Evolutionary conservation across 2,329 filamentous ascomycete genomes (phyloP), one percentile per base, ranked within the genome.

Genomic region (Lojkania enalia): DNA sequence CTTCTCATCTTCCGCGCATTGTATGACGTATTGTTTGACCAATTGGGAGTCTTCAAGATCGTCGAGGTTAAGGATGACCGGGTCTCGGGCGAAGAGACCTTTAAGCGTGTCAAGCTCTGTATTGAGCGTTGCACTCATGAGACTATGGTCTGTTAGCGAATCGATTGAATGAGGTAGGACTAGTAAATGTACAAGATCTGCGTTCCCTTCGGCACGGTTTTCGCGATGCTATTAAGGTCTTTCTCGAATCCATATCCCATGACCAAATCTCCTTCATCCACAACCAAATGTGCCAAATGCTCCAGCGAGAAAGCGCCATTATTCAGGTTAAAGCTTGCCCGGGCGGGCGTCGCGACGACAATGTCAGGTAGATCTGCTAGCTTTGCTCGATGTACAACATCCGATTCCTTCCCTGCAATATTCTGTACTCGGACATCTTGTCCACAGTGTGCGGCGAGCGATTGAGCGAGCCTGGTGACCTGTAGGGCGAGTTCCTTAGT

Each of bases 1-100:
- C 66, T 99, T 99, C 61, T 97, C 94, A 55, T 97, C 92, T 71
- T 99, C 94, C n/a, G 83, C 89, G 57, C 90, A 95, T 79, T 85
- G 90, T 54, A 96, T 87, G 20, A 91, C 84, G 63, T 90, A 96
- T 72, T 97, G 94, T 42, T 84, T 88, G 20, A 97, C 80, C 3
- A 84, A 86, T 50, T 86, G 83, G 15, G 85, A 83, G 16, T 85
- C 84, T 55, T 95, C 88, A 39, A 85, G 81, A 54, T 95, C 89
- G 52, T 94, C 87, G 14, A 99, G 74, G 63, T 95, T 86, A 55
- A 99, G 73, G 32, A 94, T 71, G 1, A 83, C 85, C 0, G 92
- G 91, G 58, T 87, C 84, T 33, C 85, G 81, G 67, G 90, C 94
- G 70, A 99, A 95, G 20, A 96, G 78, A 2, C 82, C 83, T 66